These are phyloP conservation scores for Trametes elegans DNA, from an alignment of 768 basidiomycete genomes.

Conservation along the genomic window DNA sequence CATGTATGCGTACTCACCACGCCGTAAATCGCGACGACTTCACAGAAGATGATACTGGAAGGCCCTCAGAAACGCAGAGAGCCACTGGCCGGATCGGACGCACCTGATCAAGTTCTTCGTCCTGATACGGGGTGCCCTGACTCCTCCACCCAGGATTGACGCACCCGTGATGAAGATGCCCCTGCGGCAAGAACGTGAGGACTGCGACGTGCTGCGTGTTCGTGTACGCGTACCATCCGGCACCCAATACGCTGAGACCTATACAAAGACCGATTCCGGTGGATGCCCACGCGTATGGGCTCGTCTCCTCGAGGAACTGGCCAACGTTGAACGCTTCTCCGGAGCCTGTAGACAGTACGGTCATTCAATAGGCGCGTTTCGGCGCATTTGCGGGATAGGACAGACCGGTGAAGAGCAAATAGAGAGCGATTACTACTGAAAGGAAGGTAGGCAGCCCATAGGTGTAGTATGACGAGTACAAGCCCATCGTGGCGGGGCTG, in stretches of 20 bases:
- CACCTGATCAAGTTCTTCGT: constrained; percentile 98
- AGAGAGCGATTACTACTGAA: constrained; percentile 67
- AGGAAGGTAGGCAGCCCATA: constrained; percentile 71
- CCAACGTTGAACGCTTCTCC: constrained; percentile 95
- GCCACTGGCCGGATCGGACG: constrained; percentile 13
- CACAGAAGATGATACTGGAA: constrained; percentile 94
- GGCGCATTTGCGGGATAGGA: neutral
- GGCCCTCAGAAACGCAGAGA: neutral
- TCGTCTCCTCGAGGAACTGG: constrained; percentile 89
- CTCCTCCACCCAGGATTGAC: constrained; percentile 96
- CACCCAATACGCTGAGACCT: constrained; percentile 90
- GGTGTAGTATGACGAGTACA: constrained; percentile 49
- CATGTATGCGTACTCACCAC: constrained; percentile 54
- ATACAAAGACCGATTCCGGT: constrained; percentile 91
- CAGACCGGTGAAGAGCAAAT: constrained; percentile 87
- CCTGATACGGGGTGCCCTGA: constrained; percentile 87
- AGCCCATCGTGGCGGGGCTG: constrained; percentile 31
- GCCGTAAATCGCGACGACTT: constrained; percentile 98
- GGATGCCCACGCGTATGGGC: constrained; percentile 90
- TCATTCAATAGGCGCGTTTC: neutral
- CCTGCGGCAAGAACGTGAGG: constrained; percentile 45
- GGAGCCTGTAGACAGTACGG: constrained; percentile 49
- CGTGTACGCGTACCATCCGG: constrained; percentile 74
- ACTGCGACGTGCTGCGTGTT: neutral
- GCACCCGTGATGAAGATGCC: constrained; percentile 96